Conservation (phyloP, 441 rosid species). For the Metrosideros polymorpha region DNA sequence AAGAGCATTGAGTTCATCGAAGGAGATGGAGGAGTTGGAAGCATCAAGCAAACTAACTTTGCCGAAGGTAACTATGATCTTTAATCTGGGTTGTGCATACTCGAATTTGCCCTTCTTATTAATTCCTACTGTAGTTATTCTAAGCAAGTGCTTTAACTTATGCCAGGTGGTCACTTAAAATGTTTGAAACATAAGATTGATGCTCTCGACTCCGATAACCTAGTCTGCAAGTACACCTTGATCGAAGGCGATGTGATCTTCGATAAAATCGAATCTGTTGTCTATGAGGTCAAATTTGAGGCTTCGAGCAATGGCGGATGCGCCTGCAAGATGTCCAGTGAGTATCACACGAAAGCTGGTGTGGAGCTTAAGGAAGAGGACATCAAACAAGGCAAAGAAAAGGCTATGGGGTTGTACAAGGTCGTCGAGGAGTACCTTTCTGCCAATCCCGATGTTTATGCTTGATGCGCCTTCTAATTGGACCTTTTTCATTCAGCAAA, state of each 20-base stretch:
- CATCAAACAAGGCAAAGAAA: slow-evolving; percentile 1
- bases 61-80: not conserved
- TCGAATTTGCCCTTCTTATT: not conserved
- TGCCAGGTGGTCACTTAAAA: not conserved
- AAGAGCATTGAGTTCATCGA: not conserved
- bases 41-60: not conserved
- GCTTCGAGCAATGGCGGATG: not conserved
- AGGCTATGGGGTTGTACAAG: not conserved
- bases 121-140: not conserved
- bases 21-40: not conserved
- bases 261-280: not conserved
- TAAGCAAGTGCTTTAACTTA: not conserved
- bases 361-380: slow-evolving; percentile 3
- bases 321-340: not conserved
- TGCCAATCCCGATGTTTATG: not conserved
- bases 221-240: not conserved
- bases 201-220: not conserved
- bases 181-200: not conserved
- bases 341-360: not conserved
- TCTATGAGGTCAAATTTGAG: not conserved
- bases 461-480: not conserved
- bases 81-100: not conserved
- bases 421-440: not conserved
- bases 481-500: not conserved
- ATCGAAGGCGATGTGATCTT: not conserved